Base-by-base conservation (phyloP, 1,139 yeast genomes). In the Geotrichum siamense region DNA sequence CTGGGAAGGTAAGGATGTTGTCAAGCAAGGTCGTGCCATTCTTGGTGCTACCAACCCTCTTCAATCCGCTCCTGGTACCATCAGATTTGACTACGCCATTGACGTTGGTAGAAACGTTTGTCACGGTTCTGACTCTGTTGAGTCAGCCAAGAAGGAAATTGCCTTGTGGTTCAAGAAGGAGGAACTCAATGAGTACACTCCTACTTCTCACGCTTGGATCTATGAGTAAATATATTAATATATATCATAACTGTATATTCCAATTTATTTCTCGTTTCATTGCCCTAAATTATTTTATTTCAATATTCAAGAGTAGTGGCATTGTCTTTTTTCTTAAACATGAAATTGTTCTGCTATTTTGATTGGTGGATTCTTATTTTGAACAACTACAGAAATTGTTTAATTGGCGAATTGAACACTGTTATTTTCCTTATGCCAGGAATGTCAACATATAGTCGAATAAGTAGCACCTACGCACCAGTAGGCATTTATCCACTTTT, bases 1-100 rank as follows among this genome's bases (percentile, higher is more conserved):
- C 62, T 93, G 98, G 98, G 97, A 93, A 74, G 99, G 99, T 73
- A 91, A 89, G 78, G 96, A 91, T 67, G 98, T 81, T 69, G 98
- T 93, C 71, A 87, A 87, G 77, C 94, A 85, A 71, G 98, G 98
- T 69, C 85, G 99, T 76, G 82, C 77, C 64, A 81, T 93, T 68
- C 80, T 93, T 64, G 99, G 99, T 74, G 97, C 98, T 60, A 93
- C 98, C 74, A 89, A 93, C 85, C 99, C 99, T 68, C 78, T 83
- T 68, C 79, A 76, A 62, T 84, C 96, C 61, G 91, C 94, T 58
- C 97, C 97, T 71, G 99, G 98, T 71, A 91, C 99, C 74, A 91
- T 93, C 79, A 87, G 99, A 78, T 97, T 96, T 69, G 97, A 91
- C 75, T 68, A 53, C 56, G 70, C 70, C 57, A 60, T 68, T 63